Base-by-base conservation (phyloP, 371 early-diverging fungal genomes). In the Mucor indicus region DNA sequence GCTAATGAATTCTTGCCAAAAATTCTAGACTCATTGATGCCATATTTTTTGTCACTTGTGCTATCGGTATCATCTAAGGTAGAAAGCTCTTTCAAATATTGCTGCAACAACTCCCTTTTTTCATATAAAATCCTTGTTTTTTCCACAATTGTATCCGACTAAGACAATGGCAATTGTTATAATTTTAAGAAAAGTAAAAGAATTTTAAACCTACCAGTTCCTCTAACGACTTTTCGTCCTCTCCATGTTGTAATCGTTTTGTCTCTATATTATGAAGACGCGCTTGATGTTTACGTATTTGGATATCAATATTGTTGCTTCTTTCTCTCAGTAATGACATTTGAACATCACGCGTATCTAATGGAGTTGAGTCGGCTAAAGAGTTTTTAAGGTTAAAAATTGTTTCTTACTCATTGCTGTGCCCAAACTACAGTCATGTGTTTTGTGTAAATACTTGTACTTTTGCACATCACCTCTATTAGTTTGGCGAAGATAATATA, bases 401-500 rank as follows among this genome's bases (percentile, higher is more conserved):
- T 22, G n/a, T 7, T 17, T 48, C 49, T 61, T 66, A 80, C 80
- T 75, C 45, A 55, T 30, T 22, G 67, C 72, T 16, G 73, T 68
- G 4, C 77, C 74, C 41, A 78, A 33, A 13, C 75, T 67, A 49
- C 76, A 76, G 31, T 74, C 62, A 40, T 83, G 78, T 2, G 79
- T 71, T 20, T 60, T 62, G 42, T 55, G 57, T 42, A 78, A 51
- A 43, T 74, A 72, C 17, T 55, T 66, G 40, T 66, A 67, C 33
- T 66, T 62, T 41, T 72, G 62, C 4, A 57, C 32, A 33, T 71
- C 74, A 29, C 60, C 67, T 36, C 70, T 63, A 36, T 74, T 64
- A n/a, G 51, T 70, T 48, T 79, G 75, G 40, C 78, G 81, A 50
- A 75, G 76, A 57, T 85, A 88, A 31, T 77, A 71, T 12, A 86